Percentiles rank a stretch among this genome's conserved stretches.
These are phyloP conservation scores for Pholiota microspora DNA, from an alignment of 768 basidiomycete species.

Conservation along the genomic window DNA sequence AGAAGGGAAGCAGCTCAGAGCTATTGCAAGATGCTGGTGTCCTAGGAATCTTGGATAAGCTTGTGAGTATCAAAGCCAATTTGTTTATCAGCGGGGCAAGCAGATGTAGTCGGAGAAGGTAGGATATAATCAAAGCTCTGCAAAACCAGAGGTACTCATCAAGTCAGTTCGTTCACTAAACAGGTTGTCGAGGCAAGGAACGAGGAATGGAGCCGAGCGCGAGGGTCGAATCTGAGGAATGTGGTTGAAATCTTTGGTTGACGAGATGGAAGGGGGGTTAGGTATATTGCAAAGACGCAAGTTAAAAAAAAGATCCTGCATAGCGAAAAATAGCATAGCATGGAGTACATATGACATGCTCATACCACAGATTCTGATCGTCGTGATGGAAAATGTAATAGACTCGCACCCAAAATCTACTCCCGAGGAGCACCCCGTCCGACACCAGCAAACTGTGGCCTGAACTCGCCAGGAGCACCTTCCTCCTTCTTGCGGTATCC, in stretches of 20 bases:
- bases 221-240: conserved; percentile 29
- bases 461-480: conserved; percentile 84
- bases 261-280: neutral
- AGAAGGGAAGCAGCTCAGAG: conserved; percentile 23
- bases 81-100: conserved; percentile 50
- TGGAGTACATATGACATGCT: conserved; percentile 22
- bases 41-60: conserved; percentile 55
- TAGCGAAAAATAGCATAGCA: conserved; percentile 21
- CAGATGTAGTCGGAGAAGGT: conserved; percentile 50
- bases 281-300: neutral
- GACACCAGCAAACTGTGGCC: conserved; percentile 86
- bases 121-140: conserved; percentile 3
- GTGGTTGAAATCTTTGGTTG: conserved; percentile 45
- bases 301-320: conserved; percentile 15
- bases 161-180: conserved; percentile 47
- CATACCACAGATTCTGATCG: conserved; percentile 18
- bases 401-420: conserved; percentile 32
- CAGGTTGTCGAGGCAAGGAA: conserved; percentile 47
- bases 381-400: conserved; percentile 20
- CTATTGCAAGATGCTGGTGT: conserved; percentile 48
- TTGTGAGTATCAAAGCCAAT: conserved; percentile 45
- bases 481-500: conserved; percentile 93
- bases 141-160: conserved; percentile 12
- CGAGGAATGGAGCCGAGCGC: conserved; percentile 19
- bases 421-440: conserved; percentile 85